A percentile compares a stretch with the other conserved stretches of the same genome.
These are phyloP conservation scores for Cymbopogon flexuosus DNA, from an alignment of 202 grass and related monocot genomes.

Conservation along the genomic window DNA sequence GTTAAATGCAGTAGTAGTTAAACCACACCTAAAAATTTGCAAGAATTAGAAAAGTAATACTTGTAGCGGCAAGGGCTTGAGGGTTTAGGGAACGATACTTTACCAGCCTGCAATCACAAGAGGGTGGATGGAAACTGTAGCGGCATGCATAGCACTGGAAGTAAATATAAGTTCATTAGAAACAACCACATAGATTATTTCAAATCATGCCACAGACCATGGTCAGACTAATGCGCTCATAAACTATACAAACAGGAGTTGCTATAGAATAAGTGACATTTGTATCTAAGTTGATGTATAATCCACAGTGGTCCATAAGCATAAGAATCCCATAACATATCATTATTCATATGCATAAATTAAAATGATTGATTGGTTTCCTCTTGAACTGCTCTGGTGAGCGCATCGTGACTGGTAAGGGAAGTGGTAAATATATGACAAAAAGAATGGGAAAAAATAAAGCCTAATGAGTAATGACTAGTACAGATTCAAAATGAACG, in stretches of 20 bases:
- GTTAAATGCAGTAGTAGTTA: constrained; percentile 96
- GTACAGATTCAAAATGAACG: constrained; percentile 3
- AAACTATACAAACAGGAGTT: constrained; percentile 4
- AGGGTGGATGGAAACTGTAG: constrained; percentile 87
- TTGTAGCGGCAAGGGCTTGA: too few relatives aligned
- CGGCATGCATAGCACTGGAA: constrained; percentile 88
- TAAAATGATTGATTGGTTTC: background rate
- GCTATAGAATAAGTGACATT: background rate
- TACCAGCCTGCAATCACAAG: constrained; percentile 98
- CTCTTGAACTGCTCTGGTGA: background rate
- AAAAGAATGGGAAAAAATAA: background rate
- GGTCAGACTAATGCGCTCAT: background rate
- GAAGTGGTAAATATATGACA: constrained; percentile 13
- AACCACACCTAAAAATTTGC: constrained; percentile 73
- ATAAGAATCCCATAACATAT: background rate
- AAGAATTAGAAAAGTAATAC: constrained; percentile 31
- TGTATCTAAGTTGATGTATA: background rate
- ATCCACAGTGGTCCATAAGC: background rate
- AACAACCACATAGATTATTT: constrained; percentile 15
- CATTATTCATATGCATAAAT: background rate
- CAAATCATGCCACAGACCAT: background rate
- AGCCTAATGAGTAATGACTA: constrained; percentile 1
- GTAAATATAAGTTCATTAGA: constrained; percentile 33
- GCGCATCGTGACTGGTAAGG: background rate
- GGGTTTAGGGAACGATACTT: constrained; percentile 31